Evolutionary conservation across 768 basidiomycete species (phyloP).

Genomic region (Auricularia heimuer): DNA sequence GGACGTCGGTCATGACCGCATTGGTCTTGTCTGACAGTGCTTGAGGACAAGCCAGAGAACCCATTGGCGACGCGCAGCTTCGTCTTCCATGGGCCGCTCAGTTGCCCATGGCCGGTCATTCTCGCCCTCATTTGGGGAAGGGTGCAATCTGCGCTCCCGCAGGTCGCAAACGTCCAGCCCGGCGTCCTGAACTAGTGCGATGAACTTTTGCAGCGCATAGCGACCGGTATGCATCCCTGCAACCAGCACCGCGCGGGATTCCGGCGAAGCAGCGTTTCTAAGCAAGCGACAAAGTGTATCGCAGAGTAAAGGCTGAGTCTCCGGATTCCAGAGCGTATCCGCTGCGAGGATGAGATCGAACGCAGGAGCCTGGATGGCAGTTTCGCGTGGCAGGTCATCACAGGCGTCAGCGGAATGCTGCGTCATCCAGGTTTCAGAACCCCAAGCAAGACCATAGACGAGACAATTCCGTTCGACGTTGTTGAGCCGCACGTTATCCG

Average conservation of each 20-base stretch:
- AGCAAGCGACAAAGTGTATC: conserved; percentile 42
- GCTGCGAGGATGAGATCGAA: conserved; percentile 61
- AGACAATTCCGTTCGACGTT: conserved; percentile 36
- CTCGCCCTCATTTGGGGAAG: neutral
- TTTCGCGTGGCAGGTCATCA: conserved; percentile 10
- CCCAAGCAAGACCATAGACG: conserved; percentile 57
- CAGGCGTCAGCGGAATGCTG: conserved; percentile 8
- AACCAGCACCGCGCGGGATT: conserved; percentile 51
- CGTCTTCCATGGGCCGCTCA: conserved; percentile 45
- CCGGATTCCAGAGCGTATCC: conserved; percentile 71
- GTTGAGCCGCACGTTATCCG: conserved; percentile 48
- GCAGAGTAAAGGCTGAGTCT: conserved; percentile 45
- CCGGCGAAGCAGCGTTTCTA: conserved; percentile 19
- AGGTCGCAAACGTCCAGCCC: conserved; percentile 28
- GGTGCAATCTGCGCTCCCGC: neutral
- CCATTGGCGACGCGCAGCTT: conserved; percentile 61
- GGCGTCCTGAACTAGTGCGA: conserved; percentile 27
- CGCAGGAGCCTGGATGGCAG: conserved; percentile 21
- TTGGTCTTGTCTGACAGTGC: neutral
- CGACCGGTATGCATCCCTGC: conserved; percentile 70
- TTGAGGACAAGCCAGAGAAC: conserved; percentile 52
- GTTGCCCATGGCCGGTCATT: conserved; percentile 36
- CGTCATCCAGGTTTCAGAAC: conserved; percentile 26
- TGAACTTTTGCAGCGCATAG: conserved; percentile 58
- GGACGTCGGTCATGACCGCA: too few species aligned